Evolutionary conservation across 2,329 filamentous ascomycete species (phyloP).

Genomic region (Xylariaceae sp.): DNA sequence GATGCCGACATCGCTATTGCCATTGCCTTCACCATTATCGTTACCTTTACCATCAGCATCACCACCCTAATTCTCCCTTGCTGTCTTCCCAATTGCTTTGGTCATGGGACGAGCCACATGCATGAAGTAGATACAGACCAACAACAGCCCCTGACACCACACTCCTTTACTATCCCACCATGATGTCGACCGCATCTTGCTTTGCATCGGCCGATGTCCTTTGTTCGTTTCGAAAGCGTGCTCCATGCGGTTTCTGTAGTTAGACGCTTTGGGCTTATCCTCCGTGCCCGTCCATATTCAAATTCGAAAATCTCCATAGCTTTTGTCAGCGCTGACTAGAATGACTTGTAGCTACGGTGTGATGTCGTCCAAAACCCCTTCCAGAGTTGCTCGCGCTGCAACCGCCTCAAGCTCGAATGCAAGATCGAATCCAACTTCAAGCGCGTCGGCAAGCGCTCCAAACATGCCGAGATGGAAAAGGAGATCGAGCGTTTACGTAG

Average conservation of each 20-base stretch:
- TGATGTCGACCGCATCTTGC: background rate
- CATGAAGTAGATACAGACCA: background rate
- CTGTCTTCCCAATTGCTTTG: background rate
- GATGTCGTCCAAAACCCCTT: slow-evolving; percentile 80
- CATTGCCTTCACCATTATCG: no score
- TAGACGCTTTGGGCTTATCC: slow-evolving; percentile 5
- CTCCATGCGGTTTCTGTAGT: background rate
- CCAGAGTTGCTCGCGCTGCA: slow-evolving; percentile 69
- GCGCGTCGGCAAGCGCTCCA: slow-evolving; percentile 73
- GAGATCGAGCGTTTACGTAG: slow-evolving; percentile 67
- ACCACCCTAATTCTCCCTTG: background rate
- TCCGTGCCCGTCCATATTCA: background rate
- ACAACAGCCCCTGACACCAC: background rate
- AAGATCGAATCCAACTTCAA: slow-evolving; percentile 87
- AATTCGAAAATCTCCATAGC: slow-evolving; percentile 2
- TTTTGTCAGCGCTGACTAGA: slow-evolving; percentile 15
- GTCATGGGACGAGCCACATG: background rate
- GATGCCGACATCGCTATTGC: background rate
- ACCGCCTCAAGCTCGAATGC: slow-evolving; percentile 73
- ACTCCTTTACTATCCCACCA: background rate
- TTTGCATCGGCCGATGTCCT: background rate
- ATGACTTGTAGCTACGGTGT: slow-evolving; percentile 54
- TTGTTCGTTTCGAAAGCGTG: background rate
- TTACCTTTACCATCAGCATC: background rate
- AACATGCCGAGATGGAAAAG: slow-evolving; percentile 81